Base-by-base conservation (phyloP, 148 eudicot genomes). In the Nyssa sinensis region DNA sequence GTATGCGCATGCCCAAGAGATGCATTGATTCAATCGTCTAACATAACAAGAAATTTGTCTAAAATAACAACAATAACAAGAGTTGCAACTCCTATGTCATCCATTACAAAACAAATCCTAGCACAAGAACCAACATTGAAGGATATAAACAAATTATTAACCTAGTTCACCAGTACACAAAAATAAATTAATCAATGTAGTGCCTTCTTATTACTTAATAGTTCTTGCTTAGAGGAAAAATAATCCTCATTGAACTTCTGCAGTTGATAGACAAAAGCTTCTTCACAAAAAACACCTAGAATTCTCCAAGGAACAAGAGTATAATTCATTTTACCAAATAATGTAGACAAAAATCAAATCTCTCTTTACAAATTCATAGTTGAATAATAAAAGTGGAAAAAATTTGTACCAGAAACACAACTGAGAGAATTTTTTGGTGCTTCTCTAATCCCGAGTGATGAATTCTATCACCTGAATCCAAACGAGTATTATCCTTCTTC, bases 361-460 rank as follows among this genome's bases (percentile, higher is more conserved):
- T 73, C 58, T 33, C 72, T 39, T 69, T 29, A 66, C 14, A 63
- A 71, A 14, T 33, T 24, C 0, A 58, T 24, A 62, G 27, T 65
- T 25, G 17, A 64, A 37, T 8, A 71, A 14, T 4, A 19, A 51
- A 24, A 64, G 74, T 30, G 63, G 60, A 66, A 55, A 78, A 73
- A 80, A 39, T 65, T 31, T 69, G 27, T 82, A 95, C 98, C 97
- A 95, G 79, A 83, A 95, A 95, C 60, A 84, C 97, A 77, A 92
- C 96, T 28, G 98, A 95, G 64, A 95, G 97, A 79, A 92, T 85
- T 79, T 85, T 94, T 81, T 92, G 97, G 58, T 77, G 92, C 85
- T 85, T 95, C 67, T 78, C 86, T 70, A 95, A 71, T 27, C 90
- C 90, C 39, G 90, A 89, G 75, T 80, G 88, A n/a, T 82, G 84